Conservation (phyloP, 1,139 yeast genomes). For the Nadsonia starkeyi-henricii region DNA sequence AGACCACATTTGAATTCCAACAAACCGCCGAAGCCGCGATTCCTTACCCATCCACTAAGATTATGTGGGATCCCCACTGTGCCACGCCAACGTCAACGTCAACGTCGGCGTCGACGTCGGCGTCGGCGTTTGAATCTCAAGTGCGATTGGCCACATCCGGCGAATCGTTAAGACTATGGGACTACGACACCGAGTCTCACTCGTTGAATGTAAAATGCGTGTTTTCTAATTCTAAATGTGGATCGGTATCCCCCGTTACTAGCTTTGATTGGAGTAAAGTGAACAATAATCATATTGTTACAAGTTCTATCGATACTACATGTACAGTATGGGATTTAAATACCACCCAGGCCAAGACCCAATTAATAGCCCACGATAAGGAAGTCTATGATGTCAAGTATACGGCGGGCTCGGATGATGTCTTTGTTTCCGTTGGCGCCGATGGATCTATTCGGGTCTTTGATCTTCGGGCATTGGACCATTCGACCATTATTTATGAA, state of each 20-base stretch:
- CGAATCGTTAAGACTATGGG: constrained; percentile 59
- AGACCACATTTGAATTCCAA: constrained; percentile 14
- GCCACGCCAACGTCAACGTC: constrained; percentile 8
- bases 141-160: constrained; percentile 51
- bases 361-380: constrained; percentile 88
- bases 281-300: constrained; percentile 59
- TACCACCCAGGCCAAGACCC: constrained; percentile 74
- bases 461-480: constrained; percentile 80
- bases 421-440: constrained; percentile 87
- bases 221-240: constrained; percentile 26
- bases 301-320: constrained; percentile 88
- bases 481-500: constrained; percentile 88
- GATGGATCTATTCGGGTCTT: constrained; percentile 92
- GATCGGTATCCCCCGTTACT: constrained; percentile 46
- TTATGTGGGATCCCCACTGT: constrained; percentile 56
- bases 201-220: constrained; percentile 29
- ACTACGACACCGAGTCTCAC: constrained; percentile 28
- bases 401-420: constrained; percentile 56
- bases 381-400: constrained; percentile 91
- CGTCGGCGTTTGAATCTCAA: constrained; percentile 7
- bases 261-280: constrained; percentile 84
- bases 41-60: constrained; percentile 52
- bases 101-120: no score
- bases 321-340: constrained; percentile 90
- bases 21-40: constrained; percentile 38